Evolutionary conservation across 1,139 yeast species (phyloP).

Genomic region (Hansenula lynferdii): DNA sequence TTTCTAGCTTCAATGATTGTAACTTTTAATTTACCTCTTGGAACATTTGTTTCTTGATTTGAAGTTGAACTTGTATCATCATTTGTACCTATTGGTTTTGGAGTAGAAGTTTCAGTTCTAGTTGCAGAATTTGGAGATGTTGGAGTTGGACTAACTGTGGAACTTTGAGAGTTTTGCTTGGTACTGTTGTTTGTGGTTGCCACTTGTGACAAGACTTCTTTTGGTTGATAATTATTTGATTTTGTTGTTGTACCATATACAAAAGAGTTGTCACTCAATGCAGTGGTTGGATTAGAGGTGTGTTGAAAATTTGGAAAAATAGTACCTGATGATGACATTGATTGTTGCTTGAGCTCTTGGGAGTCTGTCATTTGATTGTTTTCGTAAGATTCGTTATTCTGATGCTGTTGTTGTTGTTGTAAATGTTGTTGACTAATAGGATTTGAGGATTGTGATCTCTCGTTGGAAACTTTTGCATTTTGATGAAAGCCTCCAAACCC

Average conservation of each 20-base stretch:
- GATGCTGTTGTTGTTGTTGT: slow-evolving; percentile 6
- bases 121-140: slow-evolving; percentile 10
- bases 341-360: not conserved
- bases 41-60: too few relatives aligned
- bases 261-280: slow-evolving; percentile 54
- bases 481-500: slow-evolving; percentile 48
- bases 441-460: slow-evolving; percentile 6
- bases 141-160: slow-evolving; percentile 13
- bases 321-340: slow-evolving; percentile 9
- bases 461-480: slow-evolving; percentile 4
- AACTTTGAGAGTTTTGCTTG: slow-evolving; percentile 11
- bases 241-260: slow-evolving; percentile 71
- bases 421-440: not conserved
- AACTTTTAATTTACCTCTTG: slow-evolving; percentile 80
- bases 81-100: slow-evolving; percentile 7
- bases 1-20: slow-evolving; percentile 76
- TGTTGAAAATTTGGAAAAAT: slow-evolving; percentile 33
- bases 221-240: slow-evolving; percentile 26
- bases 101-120: slow-evolving; percentile 6
- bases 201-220: slow-evolving; percentile 27
- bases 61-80: slow-evolving; percentile 23
- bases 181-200: slow-evolving; percentile 9
- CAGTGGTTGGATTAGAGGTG: slow-evolving; percentile 58
- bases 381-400: not conserved
- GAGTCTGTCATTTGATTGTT: too few relatives aligned